Evolutionary conservation across 306 rosid genomes (phyloP), one percentile per base, ranked within the genome.

Genomic region (Lathyrus tuberosus): DNA sequence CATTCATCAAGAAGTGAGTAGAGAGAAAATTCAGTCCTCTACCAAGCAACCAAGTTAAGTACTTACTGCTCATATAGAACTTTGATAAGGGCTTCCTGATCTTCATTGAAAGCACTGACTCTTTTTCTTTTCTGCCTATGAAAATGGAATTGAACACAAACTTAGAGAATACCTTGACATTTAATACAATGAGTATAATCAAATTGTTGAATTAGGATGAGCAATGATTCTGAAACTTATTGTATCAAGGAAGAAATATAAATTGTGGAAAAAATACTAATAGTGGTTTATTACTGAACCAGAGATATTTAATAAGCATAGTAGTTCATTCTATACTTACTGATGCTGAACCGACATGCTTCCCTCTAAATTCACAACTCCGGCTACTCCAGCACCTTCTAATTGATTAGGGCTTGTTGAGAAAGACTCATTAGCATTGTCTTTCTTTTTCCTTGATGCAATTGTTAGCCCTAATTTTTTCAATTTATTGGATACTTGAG

Each of bases 51-150:
- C 76, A 69, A 69, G 80, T 69, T 70, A 74, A 69, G 72, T 41
- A 85, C 97, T 90, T 72, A 93, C 98, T 85, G 91, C 82, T 88
- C 91, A 75, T 85, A 90, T 28, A 93, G 82, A 81, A 75, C 62
- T 81, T 86, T 83, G 65, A 93, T 90, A 70, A 7, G 77, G 56
- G 86, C 82, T 76, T 90, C 98, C 73, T 88, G 86, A 52, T 82
- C 98, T 82, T 90, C 87, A 80, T 65, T 83, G 75, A 90, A 85
- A 70, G 89, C 89, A 43, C 16, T 69, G 3, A 86, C 80, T 78
- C 96, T 85, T 78, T 86, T 90, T 84, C 89, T 82, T 72, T 80
- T 73, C 68, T 69, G 73, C 85, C 98, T 92, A 61, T 40, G 47
- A 76, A 75, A n/a, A 72, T 62, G 46, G 54, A 65, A 72, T 62